Base-by-base conservation (phyloP, 768 basidiomycete species). In the Tephrocybe rancida region DNA sequence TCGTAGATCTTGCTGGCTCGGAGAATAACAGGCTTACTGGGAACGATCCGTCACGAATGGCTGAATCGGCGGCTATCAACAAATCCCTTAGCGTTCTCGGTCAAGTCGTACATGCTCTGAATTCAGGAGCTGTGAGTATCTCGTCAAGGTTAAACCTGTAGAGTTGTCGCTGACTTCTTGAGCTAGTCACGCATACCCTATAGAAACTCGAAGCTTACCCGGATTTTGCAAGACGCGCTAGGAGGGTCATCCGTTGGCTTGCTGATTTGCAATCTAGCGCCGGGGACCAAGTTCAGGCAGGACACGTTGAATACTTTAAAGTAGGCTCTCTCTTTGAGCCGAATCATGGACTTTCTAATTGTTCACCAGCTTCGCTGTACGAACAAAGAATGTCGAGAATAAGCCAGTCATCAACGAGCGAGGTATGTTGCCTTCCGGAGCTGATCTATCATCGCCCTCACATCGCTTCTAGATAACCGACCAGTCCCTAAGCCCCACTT, bases 1-100 rank as follows among this genome's bases (percentile, higher is more conserved):
- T 95, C 8, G 90, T 94, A 10, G 93, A 95, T 70, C 79, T 95
- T 24, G 93, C 93, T 16, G 93, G 93, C 24, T 92, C 90, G 0
- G 93, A 95, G 71, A 94, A 94, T 63, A 95, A 94, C 68, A 95
- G 91, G 77, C 76, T 89, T 24, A 94, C 94, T 3, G 92, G 93
- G 4, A 95, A 94, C 59, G 89, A 95, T 64, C 74, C 84, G 1
- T 84, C 82, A n/a, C 84, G 94, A 1, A 92, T 95, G 87, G 84
- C 86, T 2, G 94, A 96, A 70, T 90, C 88, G 3, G 72, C 89
- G 2, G 92, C 92, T 16, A 96, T 96, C 66, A 96, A 96, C 72
- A 92, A 90, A 66, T 91, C 89, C 5, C 70, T 96, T 43, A 90
- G 90, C 56, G 88, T 89, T 8, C 80, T 96, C 3, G 91, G 92